A percentile compares a stretch with the other conserved stretches of the same genome.
Evolutionary conservation across 768 basidiomycete genomes (phyloP).

Genomic region (Tylopilus felleus): DNA sequence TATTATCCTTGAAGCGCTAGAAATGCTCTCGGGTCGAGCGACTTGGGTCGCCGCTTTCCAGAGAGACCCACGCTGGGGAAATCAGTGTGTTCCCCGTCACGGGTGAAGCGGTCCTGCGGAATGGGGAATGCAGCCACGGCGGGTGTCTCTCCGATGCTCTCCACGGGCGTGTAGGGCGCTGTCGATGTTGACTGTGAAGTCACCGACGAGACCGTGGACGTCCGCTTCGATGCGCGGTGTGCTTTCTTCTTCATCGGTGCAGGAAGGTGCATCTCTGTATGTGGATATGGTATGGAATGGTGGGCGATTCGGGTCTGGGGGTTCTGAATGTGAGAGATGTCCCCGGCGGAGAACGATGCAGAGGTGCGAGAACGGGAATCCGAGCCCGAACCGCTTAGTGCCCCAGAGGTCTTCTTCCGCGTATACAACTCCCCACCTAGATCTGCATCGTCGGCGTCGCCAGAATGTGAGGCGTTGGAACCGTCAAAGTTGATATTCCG

Average conservation of each 20-base stretch:
- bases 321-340: constrained; percentile 21
- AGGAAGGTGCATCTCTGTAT: constrained; percentile 28
- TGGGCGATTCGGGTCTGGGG: constrained; percentile 23
- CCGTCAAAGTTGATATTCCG: background rate
- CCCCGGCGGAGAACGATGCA: constrained; percentile 38
- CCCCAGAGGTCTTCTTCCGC: constrained; percentile 33
- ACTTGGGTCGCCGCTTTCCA: constrained; percentile 30
- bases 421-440: constrained; percentile 57
- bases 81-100: constrained; percentile 19
- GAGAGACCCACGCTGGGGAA: constrained; percentile 41
- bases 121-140: constrained; percentile 23
- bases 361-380: constrained; percentile 64
- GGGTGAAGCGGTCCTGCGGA: constrained; percentile 32
- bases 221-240: constrained; percentile 26
- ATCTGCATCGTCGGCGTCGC: constrained; percentile 52
- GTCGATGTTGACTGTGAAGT: constrained; percentile 48
- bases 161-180: constrained; percentile 36
- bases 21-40: constrained; percentile 40
- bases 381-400: constrained; percentile 41
- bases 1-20: constrained; percentile 28
- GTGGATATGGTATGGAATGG: constrained; percentile 26
- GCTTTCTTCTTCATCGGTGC: constrained; percentile 17
- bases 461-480: constrained; percentile 12
- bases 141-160: constrained; percentile 31
- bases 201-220: constrained; percentile 37